A percentile compares a stretch with the other conserved stretches of the same genome.
Conservation (phyloP, 352 stramenopile genomes). For the Phytophthora megakarya region DNA sequence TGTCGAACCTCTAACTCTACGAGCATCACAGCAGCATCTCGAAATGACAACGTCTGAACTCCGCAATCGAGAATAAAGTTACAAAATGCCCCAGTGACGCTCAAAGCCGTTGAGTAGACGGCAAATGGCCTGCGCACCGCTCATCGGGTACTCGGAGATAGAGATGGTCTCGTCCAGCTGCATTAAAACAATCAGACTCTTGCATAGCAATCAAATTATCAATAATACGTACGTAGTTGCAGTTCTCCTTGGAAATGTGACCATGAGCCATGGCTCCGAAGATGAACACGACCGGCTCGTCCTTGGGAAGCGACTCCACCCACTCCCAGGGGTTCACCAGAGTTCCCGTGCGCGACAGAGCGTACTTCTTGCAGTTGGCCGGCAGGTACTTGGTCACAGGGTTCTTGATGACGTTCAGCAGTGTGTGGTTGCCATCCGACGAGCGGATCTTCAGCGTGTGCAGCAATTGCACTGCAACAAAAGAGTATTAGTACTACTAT, state of each 20-base stretch:
- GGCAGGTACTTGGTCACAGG: conserved; percentile 97
- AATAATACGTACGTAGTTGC: conserved; percentile 89
- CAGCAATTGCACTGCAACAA: conserved; percentile 96
- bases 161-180: conserved; percentile 96
- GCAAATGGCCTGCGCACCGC: conserved; percentile 96
- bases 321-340: conserved; percentile 96
- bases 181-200: conserved; percentile 7
- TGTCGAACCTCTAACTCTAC: conserved; percentile 16
- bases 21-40: not conserved
- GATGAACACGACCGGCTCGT: conserved; percentile 97
- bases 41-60: conserved; percentile 17
- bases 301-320: conserved; percentile 89
- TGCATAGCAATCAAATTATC: not conserved
- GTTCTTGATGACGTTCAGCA: conserved; percentile 99
- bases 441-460: conserved; percentile 99
- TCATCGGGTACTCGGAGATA: conserved; percentile 98
- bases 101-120: conserved; percentile 98
- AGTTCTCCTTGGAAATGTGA: conserved; percentile 97
- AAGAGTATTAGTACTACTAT: conserved; percentile 24
- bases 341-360: conserved; percentile 92
- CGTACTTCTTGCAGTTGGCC: conserved; percentile 95
- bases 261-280: conserved; percentile 97
- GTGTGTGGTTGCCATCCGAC: conserved; percentile 94
- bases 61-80: conserved; percentile 41
- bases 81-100: conserved; percentile 98